Conservation (phyloP, 331 rosid species). For the Pyrus hybrid region DNA sequence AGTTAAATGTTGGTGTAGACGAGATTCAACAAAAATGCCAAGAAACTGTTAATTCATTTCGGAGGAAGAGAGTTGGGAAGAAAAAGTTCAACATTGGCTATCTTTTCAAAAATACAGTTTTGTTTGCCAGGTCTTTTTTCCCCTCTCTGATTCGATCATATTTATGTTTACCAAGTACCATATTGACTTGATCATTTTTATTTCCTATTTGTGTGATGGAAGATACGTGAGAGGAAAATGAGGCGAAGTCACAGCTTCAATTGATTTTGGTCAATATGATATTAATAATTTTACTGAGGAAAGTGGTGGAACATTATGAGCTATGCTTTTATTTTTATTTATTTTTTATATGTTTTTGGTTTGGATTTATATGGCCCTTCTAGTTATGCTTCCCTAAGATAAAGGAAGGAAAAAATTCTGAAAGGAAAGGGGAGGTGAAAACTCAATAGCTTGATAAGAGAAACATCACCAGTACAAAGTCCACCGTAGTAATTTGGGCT, state of each 20-base stretch:
- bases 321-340: not conserved
- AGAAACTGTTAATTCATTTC: conserved; percentile 42
- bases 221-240: not conserved
- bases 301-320: not conserved
- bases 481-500: not conserved
- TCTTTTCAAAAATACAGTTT: conserved; percentile 29
- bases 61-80: conserved; percentile 39
- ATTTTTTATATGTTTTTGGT: not conserved
- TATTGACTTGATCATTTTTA: not conserved
- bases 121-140: conserved; percentile 47
- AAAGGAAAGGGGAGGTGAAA: not conserved
- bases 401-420: not conserved
- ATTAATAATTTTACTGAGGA: not conserved
- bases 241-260: not conserved
- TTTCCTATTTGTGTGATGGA: not conserved
- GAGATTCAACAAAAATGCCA: conserved; percentile 54
- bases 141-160: not conserved
- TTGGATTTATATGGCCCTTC: not conserved
- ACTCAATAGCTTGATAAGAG: not conserved
- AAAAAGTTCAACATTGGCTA: conserved; percentile 42
- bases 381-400: not conserved
- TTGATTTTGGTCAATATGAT: not conserved
- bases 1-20: conserved; percentile 36
- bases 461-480: not conserved
- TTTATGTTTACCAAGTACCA: not conserved